Base-by-base conservation (phyloP, 805 yeast species). In the Ascoidea asiatica region DNA sequence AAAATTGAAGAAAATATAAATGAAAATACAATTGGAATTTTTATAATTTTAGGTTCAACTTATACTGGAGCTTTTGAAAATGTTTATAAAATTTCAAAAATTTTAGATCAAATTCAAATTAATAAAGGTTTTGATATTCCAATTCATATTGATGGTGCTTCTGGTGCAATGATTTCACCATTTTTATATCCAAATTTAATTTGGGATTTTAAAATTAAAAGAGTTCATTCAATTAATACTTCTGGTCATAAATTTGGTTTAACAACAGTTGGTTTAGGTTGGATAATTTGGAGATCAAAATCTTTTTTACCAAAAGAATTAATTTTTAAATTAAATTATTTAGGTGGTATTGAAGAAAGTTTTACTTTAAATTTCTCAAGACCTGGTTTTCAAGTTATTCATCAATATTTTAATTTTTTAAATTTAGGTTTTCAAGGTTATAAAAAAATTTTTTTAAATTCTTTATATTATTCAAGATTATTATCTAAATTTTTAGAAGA, bases 191-290 rank as follows among this genome's bases (percentile, higher is more conserved):
- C 95, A 3, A 73, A 81, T 17, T 68, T 79, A 49, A 73, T 69
- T 52, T 88, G 96, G 96, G 95, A 87, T 60, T 89, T 88, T 65
- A 65, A 78, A 49, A 58, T 82, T 41, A 74, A 75, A 21, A 72
- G 95, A 48, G 97, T 88, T 41, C 77, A 73, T 50, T 79, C 89
- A 23, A 87, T 88, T 63, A 89, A 87, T 66, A 75, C 94, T 7
- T 83, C 95, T 1, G 95, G 96, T 47, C 97, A 88, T 66, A 88
- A 88, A 64, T 88, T 84, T 63, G 97, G 97, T 35, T 67, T 88
- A 42, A 82, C 89, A 23, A 77, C 94, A 20, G 95, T 90, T 8
- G 97, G 97, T 39, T 70, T 85, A 43, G 97, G 97, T 44, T 88
- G 95, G 95, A 77, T 88, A 48, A 63, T 88, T 45, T 89, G 95